A percentile compares a stretch with the other conserved stretches of the same genome.
phyloP scores from a whole-genome alignment of 2,329 filamentous ascomycete species.

The Alternaria brassicicola region DNA sequence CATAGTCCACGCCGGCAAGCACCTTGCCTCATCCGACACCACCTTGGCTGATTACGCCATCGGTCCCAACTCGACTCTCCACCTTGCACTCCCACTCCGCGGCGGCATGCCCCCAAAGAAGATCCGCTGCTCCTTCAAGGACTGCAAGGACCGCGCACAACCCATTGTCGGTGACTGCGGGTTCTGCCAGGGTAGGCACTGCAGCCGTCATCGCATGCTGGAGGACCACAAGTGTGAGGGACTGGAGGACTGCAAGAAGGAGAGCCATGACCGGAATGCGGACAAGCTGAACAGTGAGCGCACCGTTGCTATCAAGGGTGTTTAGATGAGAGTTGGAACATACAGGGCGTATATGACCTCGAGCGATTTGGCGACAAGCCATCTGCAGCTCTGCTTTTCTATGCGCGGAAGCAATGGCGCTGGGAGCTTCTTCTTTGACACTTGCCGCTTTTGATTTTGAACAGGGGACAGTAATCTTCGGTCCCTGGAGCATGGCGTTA shows the following conservation, averaged over 20 bases:
- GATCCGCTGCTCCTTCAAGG: slow-evolving; percentile 85
- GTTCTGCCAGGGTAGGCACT: slow-evolving; percentile 94
- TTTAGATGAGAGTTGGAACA: slow-evolving; percentile 45
- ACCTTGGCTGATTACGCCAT: slow-evolving; percentile 58
- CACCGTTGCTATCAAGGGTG: slow-evolving; percentile 90
- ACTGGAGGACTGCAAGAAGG: slow-evolving; percentile 96
- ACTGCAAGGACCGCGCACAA: slow-evolving; percentile 86
- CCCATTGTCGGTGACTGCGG: slow-evolving; percentile 95
- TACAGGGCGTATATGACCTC: not conserved
- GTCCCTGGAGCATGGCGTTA: slow-evolving; percentile 10
- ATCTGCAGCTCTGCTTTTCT: slow-evolving; percentile 9
- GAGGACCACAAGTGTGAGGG: slow-evolving; percentile 94
- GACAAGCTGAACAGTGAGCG: slow-evolving; percentile 90
- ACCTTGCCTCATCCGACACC: slow-evolving; percentile 53
- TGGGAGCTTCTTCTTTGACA: not conserved
- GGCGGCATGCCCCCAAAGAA: slow-evolving; percentile 69
- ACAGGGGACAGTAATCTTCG: not conserved
- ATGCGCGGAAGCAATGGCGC: not conserved
- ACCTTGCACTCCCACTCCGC: slow-evolving; percentile 64
- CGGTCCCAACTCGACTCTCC: slow-evolving; percentile 57
- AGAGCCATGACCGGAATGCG: slow-evolving; percentile 91
- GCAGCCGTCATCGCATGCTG: slow-evolving; percentile 89
- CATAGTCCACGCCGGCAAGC: slow-evolving; percentile 64
- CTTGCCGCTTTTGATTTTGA: not conserved
- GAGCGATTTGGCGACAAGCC: slow-evolving; percentile 3